Conservation (phyloP, 495 filamentous ascomycete genomes). For the Hypoxylon trugodes region DNA sequence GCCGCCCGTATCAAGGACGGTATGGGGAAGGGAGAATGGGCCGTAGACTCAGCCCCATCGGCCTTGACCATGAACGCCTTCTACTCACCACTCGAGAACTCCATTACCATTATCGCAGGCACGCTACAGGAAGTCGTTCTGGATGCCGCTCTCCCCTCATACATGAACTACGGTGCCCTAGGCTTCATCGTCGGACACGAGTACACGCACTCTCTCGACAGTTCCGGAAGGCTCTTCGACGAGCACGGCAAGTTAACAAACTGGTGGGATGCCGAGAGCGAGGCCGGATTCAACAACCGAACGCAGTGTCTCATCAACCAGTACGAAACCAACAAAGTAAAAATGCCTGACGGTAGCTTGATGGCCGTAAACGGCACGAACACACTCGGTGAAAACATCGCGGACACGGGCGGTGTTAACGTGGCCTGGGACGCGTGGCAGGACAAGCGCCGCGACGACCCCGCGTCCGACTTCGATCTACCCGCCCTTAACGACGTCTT, state of each 20-base stretch:
- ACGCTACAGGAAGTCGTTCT: constrained; percentile 73
- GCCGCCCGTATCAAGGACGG: constrained; percentile 13
- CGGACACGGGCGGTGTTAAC: constrained; percentile 69
- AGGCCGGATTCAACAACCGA: constrained; percentile 60
- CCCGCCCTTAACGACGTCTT: constrained; percentile 63
- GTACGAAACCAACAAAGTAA: constrained; percentile 66
- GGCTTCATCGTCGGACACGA: constrained; percentile 72
- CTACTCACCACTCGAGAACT: constrained; percentile 36
- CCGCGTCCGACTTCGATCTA: constrained; percentile 55
- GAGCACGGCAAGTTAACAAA: constrained; percentile 67
- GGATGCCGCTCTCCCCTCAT: constrained; percentile 64
- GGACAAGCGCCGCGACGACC: constrained; percentile 54
- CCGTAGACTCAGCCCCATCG: constrained; percentile 39
- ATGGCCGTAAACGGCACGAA: constrained; percentile 68
- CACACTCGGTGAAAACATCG: constrained; percentile 74
- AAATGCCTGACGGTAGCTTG: constrained; percentile 52
- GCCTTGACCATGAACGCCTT: constrained; percentile 28
- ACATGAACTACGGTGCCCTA: constrained; percentile 70
- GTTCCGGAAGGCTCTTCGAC: constrained; percentile 69
- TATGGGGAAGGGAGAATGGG: constrained; percentile 55
- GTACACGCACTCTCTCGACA: constrained; percentile 73
- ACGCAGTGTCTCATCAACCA: constrained; percentile 72
- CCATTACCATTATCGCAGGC: constrained; percentile 72
- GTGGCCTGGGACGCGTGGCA: constrained; percentile 71
- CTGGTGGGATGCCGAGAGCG: constrained; percentile 71